These are phyloP conservation scores for Podospora pseudocomata DNA, from an alignment of 495 filamentous ascomycete species.

Conservation along the genomic window DNA sequence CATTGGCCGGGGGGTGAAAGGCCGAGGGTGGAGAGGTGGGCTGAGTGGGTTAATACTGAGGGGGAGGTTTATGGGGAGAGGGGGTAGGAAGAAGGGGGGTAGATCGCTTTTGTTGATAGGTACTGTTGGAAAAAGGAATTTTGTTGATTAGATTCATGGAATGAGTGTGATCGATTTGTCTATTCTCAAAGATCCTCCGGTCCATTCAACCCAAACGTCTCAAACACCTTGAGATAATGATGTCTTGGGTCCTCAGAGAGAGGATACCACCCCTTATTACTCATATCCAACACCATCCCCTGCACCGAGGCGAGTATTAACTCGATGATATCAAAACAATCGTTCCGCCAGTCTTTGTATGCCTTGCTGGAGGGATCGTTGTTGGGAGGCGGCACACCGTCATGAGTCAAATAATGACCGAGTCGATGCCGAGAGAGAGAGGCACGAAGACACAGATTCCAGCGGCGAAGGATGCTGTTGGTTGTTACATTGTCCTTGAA, in stretches of 20 bases:
- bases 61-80: neutral
- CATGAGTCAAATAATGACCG: neutral
- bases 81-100: neutral
- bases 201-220: conserved; percentile 4
- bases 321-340: conserved; percentile 1
- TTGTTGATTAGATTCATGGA: neutral
- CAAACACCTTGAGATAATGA: conserved; percentile 2
- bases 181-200: conserved; percentile 2
- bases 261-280: conserved; percentile 6
- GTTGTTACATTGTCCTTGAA: neutral
- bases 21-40: neutral
- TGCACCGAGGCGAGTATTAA: conserved; percentile 5
- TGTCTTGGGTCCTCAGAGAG: neutral
- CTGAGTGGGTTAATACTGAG: neutral
- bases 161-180: too few relatives aligned
- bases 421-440: neutral
- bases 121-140: neutral
- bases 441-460: neutral
- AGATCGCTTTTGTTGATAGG: neutral
- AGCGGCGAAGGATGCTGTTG: neutral
- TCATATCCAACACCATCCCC: conserved; percentile 4
- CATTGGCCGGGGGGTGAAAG: neutral
- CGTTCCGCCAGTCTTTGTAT: conserved; percentile 5
- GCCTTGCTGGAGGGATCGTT: neutral
- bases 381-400: neutral